Evolutionary conservation across 441 rosid genomes (phyloP), one percentile per base, ranked within the genome.

Genomic region (Pelargonium myrrhifolium): DNA sequence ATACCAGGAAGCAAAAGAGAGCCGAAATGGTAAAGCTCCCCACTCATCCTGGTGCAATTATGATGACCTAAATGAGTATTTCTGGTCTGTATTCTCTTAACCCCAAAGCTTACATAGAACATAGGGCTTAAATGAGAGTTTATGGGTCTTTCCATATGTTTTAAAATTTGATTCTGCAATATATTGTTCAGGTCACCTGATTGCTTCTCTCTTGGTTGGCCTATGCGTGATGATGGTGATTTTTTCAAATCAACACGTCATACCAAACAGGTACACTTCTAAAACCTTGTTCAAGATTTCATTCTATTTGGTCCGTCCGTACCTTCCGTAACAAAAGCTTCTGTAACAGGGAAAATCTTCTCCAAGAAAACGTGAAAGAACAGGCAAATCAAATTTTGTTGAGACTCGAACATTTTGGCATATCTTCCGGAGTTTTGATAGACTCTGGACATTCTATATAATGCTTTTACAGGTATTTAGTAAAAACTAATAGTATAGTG

Each of bases 141-240:
- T 63, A 18, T 14, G n/a, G 42, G 68, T 55, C 17, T 17, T 31
- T 66, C 20, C 22, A 43, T 56, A 61, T 64, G 67, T 18, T 65
- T 24, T 67, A 62, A 22, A 68, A 61, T 64, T 43, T 63, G 62
- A 65, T 76, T 62, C 61, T 64, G 58, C 62, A 47, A 55, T 72
- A 63, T 75, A 37, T 39, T 63, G 65, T 76, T 65, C 80, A 92
- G 98, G 98, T 86, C 93, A 73, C 65, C 96, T 55, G 92, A 90
- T 63, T 94, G 99, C 87, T 94, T 94, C 81, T 88, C 99, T 79
- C 97, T 94, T 74, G 99, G 98, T 77, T 94, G 99, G 98, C 98
- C 99, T 15, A 94, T 94, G 99, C 98, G 99, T 60, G 99, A 94
- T 71, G 98, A 94, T 78, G 98, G 98, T 20, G 83, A 83, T 49